These are phyloP conservation scores for Kodamaea arcana DNA, from an alignment of 1,139 yeast species.

Conservation along the genomic window DNA sequence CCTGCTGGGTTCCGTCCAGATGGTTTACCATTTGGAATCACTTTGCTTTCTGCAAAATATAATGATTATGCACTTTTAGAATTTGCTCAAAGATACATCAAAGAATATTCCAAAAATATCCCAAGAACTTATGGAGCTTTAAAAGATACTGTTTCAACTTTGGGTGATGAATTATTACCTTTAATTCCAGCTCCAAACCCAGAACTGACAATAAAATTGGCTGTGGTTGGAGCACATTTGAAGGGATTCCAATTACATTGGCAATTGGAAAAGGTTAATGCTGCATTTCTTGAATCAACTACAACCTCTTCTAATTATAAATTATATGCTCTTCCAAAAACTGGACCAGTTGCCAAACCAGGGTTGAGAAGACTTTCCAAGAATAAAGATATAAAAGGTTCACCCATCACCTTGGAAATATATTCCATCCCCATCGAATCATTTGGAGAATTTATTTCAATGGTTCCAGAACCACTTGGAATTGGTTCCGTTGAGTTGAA, in stretches of 20 bases:
- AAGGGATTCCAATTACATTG: constrained; percentile 86
- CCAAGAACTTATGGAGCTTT: constrained; percentile 38
- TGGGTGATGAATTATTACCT: constrained; percentile 30
- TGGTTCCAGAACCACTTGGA: constrained; percentile 94
- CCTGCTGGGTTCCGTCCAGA: constrained; percentile 85
- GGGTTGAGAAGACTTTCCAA: constrained; percentile 69
- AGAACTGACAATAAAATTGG: constrained; percentile 47
- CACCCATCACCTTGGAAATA: constrained; percentile 66
- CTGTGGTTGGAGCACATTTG: constrained; percentile 96
- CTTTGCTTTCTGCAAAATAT: constrained; percentile 75
- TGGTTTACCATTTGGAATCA: constrained; percentile 87
- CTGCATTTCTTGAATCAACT: constrained; percentile 63
- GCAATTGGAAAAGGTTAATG: constrained; percentile 86
- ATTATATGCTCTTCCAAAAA: constrained; percentile 77
- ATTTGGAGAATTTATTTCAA: constrained; percentile 77
- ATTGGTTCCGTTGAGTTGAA: constrained; percentile 85
- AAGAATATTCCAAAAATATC: constrained; percentile 21
- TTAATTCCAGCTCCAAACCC: constrained; percentile 35
- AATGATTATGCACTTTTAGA: constrained; percentile 87
- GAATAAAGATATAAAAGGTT: constrained; percentile 39
- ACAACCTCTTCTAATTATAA: constrained; percentile 70
- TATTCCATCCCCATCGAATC: constrained; percentile 74
- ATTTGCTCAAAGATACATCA: constrained; percentile 68
- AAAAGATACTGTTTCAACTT: constrained; percentile 34
- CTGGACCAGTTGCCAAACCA: constrained; percentile 82